These are phyloP conservation scores for Cubamyces sp. DNA, from an alignment of 768 basidiomycete species.

Conservation along the genomic window DNA sequence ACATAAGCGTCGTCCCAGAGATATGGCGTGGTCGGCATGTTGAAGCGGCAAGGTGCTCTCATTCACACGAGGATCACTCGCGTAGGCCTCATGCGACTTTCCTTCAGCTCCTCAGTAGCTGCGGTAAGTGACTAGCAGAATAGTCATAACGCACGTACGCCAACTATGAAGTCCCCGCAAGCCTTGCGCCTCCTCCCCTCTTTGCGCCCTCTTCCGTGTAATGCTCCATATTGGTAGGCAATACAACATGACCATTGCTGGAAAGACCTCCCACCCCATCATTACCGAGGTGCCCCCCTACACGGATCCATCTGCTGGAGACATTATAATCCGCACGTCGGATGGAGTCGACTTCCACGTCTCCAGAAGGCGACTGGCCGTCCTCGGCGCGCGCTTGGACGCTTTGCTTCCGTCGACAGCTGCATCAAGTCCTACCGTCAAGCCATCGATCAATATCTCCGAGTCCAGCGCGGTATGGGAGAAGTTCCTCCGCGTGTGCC, in stretches of 20 bases:
- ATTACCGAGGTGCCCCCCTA: background rate
- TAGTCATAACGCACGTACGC: too few species aligned
- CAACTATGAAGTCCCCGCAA: too few species aligned
- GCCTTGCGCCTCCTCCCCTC: too few species aligned
- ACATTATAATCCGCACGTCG: conserved; percentile 5
- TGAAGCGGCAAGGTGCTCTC: too few species aligned
- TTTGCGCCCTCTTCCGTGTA: too few species aligned
- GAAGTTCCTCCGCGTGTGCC: background rate
- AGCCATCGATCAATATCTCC: background rate
- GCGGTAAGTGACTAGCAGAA: too few species aligned
- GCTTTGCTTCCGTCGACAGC: background rate
- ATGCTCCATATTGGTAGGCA: too few species aligned
- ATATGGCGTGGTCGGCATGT: too few species aligned
- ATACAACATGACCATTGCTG: background rate
- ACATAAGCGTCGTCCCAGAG: too few species aligned
- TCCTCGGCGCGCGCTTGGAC: background rate
- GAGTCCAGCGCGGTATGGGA: conserved; percentile 4
- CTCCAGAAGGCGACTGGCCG: background rate
- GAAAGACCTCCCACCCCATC: background rate
- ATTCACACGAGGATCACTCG: too few species aligned
- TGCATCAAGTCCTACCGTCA: background rate
- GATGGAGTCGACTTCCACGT: conserved; percentile 6
- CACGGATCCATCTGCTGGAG: background rate
- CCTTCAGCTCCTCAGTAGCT: too few species aligned
- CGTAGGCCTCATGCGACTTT: too few species aligned